Percentiles rank a stretch among this genome's conserved stretches.
phyloP scores from a whole-genome alignment of 179 eudicot species.

The Camellia oleifera region DNA sequence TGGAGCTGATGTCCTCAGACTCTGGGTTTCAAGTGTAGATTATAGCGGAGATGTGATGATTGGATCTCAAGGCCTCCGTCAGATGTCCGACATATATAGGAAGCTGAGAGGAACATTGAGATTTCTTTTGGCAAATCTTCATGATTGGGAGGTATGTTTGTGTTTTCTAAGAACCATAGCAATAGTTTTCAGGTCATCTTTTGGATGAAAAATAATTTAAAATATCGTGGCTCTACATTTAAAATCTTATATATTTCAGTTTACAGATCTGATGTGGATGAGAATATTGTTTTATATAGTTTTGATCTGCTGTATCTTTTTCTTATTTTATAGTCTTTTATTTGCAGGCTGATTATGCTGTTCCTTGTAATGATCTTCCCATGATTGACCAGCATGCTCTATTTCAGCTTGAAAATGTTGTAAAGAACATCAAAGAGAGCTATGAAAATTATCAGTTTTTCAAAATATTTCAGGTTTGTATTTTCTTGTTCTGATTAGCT shows the following conservation, averaged over 20 bases:
- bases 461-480: constrained; percentile 85
- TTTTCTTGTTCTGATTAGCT: neutral
- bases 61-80: constrained; percentile 87
- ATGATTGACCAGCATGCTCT: constrained; percentile 88
- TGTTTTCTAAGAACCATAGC: neutral
- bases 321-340: neutral
- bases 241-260: neutral
- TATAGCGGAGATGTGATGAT: constrained; percentile 87
- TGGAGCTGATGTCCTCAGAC: constrained; percentile 98
- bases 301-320: constrained; percentile 2
- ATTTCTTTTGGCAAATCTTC: constrained; percentile 85
- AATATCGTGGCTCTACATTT: neutral
- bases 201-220: neutral
- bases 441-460: constrained; percentile 93
- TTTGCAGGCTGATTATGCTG: constrained; percentile 63
- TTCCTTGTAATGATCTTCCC: constrained; percentile 73
- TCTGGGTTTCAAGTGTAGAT: constrained; percentile 99
- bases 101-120: constrained; percentile 96
- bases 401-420: constrained; percentile 82
- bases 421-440: constrained; percentile 72
- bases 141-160: constrained; percentile 79
- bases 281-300: constrained; percentile 6
- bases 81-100: constrained; percentile 95
- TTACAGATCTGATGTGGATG: neutral
- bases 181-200: neutral